phyloP scores from a whole-genome alignment of 805 yeast species.

The Cyberlindnera amylophila region DNA sequence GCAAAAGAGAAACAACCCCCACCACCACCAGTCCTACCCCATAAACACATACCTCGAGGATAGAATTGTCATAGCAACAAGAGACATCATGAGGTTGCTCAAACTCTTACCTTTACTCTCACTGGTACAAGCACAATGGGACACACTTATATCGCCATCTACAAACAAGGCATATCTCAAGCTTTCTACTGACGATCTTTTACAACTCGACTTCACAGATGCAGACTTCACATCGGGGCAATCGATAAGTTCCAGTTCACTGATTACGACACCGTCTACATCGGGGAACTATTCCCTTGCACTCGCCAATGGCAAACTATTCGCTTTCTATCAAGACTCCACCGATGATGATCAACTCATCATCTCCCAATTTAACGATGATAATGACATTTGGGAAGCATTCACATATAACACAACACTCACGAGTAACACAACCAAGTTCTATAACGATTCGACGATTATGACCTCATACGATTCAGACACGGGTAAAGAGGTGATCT shows the following conservation, averaged over 20 bases:
- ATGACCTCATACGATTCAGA: conserved; percentile 35
- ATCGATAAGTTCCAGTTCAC: not conserved
- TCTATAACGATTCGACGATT: conserved; percentile 33
- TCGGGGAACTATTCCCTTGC: conserved; percentile 22
- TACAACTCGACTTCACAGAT: conserved; percentile 13
- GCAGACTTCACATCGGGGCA: conserved; percentile 3
- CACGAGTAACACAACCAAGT: conserved; percentile 5
- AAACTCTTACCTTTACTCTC: not conserved
- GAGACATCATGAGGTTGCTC: no score
- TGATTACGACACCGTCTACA: conserved; percentile 18
- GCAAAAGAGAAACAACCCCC: not conserved
- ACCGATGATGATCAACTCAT: conserved; percentile 2
- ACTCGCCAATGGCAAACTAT: conserved; percentile 21
- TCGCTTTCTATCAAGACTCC: conserved; percentile 18
- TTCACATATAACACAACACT: conserved; percentile 18
- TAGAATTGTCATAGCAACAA: no score
- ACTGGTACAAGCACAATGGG: conserved; percentile 14
- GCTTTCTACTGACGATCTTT: conserved; percentile 20
- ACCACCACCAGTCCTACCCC: no score
- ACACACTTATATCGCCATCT: conserved; percentile 19
- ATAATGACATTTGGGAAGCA: conserved; percentile 13
- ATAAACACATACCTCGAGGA: no score
- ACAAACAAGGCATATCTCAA: conserved; percentile 19
- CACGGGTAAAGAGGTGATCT: conserved; percentile 35
- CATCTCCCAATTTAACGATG: conserved; percentile 13